Evolutionary conservation across 768 basidiomycete species (phyloP).

Genomic region (Ephemerocybe angulata): DNA sequence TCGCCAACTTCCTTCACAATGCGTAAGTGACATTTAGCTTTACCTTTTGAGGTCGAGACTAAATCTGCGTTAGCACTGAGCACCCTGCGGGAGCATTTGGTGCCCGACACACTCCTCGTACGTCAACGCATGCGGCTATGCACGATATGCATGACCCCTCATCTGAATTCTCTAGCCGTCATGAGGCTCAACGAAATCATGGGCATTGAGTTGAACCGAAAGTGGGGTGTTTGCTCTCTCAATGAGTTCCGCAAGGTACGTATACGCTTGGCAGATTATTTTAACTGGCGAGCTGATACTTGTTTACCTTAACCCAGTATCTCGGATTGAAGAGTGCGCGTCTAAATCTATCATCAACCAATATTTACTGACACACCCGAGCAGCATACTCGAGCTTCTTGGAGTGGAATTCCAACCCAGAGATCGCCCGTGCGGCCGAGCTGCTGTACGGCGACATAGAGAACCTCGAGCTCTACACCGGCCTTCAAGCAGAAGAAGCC

Average conservation of each 20-base stretch:
- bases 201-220: conserved; percentile 74
- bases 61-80: conserved; percentile 47
- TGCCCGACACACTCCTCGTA: conserved; percentile 69
- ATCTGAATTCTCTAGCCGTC: conserved; percentile 28
- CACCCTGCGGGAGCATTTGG: conserved; percentile 71
- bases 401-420: conserved; percentile 77
- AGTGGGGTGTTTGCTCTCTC: conserved; percentile 79
- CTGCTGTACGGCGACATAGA: conserved; percentile 76
- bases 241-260: conserved; percentile 73
- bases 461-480: conserved; percentile 76
- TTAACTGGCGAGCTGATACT: not conserved
- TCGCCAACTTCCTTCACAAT: conserved; percentile 62
- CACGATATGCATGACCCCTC: not conserved
- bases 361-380: not conserved
- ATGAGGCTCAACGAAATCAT: conserved; percentile 81
- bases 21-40: conserved; percentile 44
- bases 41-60: not conserved
- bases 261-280: conserved; percentile 17
- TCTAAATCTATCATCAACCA: not conserved
- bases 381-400: conserved; percentile 65
- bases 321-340: conserved; percentile 69
- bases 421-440: conserved; percentile 69
- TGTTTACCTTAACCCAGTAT: conserved; percentile 40
- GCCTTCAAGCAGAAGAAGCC: conserved; percentile 73
- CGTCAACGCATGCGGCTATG: too few relatives aligned